Base-by-base conservation (phyloP, 1,284 basidiomycete genomes). In the Heterobasidion parviporum region DNA sequence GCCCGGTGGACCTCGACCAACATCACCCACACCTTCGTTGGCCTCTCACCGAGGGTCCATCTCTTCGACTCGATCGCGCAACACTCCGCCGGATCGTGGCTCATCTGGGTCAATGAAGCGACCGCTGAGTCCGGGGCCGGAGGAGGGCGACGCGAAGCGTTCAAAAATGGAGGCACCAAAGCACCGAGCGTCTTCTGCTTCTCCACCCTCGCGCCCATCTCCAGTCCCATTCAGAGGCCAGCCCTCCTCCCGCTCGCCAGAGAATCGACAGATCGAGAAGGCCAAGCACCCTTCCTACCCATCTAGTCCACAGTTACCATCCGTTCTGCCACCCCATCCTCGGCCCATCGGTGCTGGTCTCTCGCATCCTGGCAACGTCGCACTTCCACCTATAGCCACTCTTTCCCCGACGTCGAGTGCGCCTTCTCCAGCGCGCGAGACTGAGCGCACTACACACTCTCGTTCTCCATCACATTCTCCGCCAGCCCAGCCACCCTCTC, bases 221-320 rank as follows among this genome's bases (percentile, higher is more conserved):
- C 86, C 87, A 3, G 81, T 81, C 53, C 87, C 87, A 12, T 86
- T 89, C 78, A 78, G 82, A 61, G 81, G 78, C 6, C 87, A 87
- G 63, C 81, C 83, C 7, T 69, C 78, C 53, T 67, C 68, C 52
- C 67, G 74, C 61, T 83, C 83, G 14, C 84, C 85, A 5, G 84
- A 87, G 67, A 74, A 75, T 12, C 78, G 82, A 38, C 78, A 78
- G 56, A 57, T 57, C 16, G 69, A 73, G 33, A 59, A 59, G 57
- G 55, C 61, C 70, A 65, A 67, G 50, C 63, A 64, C 36, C 66
- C 74, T 26, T 83, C 74, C 32, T 83, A 79, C 63, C 73, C 78
- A 8, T 69, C 79, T 33, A 82, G 78, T 61, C 74, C 79, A 1
- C 65, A 74, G 32, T 68, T 86, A 12, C 78, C 81, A 18, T 74